Conservation (phyloP, 129 eudicot genomes). For the Silybum marianum region DNA sequence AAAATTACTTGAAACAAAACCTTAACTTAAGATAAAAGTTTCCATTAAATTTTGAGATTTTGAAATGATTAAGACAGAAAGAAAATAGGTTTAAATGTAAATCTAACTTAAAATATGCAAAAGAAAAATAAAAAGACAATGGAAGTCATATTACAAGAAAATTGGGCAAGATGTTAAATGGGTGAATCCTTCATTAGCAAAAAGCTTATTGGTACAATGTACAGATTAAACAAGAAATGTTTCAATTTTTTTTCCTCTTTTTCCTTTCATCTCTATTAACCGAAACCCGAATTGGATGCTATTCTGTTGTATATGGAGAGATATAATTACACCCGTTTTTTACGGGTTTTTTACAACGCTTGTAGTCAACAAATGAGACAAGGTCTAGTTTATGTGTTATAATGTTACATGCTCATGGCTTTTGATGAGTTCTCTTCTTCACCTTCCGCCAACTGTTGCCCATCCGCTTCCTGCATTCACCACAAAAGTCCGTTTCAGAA, state of each 20-base stretch:
- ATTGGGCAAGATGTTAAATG: constrained; percentile 13
- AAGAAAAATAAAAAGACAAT: too few relatives aligned
- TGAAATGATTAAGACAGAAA: too few relatives aligned
- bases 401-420: constrained; percentile 82
- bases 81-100: background rate
- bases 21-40: too few relatives aligned
- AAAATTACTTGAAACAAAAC: too few relatives aligned
- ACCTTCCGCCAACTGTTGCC: constrained; percentile 41
- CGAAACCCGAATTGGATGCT: constrained; percentile 34
- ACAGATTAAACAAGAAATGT: constrained; percentile 36
- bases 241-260: constrained; percentile 29
- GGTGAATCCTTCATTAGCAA: constrained; percentile 26
- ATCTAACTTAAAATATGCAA: background rate
- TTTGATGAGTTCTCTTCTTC: constrained; percentile 69
- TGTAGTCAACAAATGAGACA: constrained; percentile 21
- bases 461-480: constrained; percentile 52
- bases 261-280: constrained; percentile 15
- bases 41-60: too few relatives aligned
- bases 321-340: constrained; percentile 37
- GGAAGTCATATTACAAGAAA: background rate
- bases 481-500: background rate
- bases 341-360: constrained; percentile 18
- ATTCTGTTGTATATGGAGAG: constrained; percentile 39
- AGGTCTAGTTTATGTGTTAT: constrained; percentile 16
- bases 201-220: constrained; percentile 44